These are phyloP conservation scores for Boeremia exigua DNA, from an alignment of 2,329 filamentous ascomycete genomes.

Conservation along the genomic window DNA sequence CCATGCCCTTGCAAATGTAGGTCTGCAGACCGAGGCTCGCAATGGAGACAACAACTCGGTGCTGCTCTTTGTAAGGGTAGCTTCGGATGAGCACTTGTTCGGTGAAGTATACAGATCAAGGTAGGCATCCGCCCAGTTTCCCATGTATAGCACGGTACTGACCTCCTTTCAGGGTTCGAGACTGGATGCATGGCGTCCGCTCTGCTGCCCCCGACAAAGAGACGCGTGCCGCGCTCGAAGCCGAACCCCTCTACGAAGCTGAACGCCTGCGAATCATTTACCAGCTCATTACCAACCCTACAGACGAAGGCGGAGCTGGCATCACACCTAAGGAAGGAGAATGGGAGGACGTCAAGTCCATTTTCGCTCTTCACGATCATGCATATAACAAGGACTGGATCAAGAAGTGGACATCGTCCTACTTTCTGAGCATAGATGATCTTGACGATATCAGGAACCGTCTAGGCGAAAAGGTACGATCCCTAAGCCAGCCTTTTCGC, in stretches of 20 bases:
- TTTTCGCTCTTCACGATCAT: conserved; percentile 59
- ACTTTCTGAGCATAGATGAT: conserved; percentile 55
- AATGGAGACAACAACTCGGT: conserved; percentile 76
- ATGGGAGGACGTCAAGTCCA: conserved; percentile 57
- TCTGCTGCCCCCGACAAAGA: conserved; percentile 77
- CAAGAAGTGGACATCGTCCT: conserved; percentile 58
- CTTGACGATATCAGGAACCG: conserved; percentile 58
- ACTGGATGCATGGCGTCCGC: conserved; percentile 91
- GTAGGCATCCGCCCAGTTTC: conserved; percentile 45
- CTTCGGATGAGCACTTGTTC: conserved; percentile 74
- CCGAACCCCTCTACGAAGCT: conserved; percentile 82
- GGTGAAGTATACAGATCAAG: conserved; percentile 83
- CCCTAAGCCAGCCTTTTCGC: not conserved
- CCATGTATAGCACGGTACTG: not conserved
- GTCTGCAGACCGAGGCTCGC: conserved; percentile 87
- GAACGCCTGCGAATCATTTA: conserved; percentile 89
- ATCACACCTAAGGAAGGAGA: conserved; percentile 59
- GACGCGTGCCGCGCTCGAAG: conserved; percentile 68
- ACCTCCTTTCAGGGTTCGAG: conserved; percentile 69
- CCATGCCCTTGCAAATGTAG: conserved; percentile 74
- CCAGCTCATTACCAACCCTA: conserved; percentile 66
- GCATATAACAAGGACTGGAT: conserved; percentile 61
- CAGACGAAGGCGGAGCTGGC: conserved; percentile 56
- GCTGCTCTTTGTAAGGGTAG: conserved; percentile 81
- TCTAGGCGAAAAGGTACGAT: conserved; percentile 55